Evolutionary conservation across 805 yeast species (phyloP), one percentile per base, ranked within the genome.

Genomic region (Pichia californica): DNA sequence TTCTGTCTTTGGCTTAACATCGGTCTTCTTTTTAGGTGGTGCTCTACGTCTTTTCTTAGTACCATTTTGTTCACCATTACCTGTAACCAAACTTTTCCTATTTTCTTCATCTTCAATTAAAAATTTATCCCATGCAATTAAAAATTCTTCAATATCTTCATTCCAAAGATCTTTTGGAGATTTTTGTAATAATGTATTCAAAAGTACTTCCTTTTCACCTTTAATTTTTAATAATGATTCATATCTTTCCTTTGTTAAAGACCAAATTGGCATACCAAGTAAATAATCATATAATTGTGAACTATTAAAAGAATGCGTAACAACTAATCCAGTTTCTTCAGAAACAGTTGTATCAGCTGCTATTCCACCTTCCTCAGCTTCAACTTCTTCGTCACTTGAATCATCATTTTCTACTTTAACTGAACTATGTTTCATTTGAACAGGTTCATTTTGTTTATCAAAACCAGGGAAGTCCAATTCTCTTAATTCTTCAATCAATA

Each of bases 221-320:
- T 78, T 74, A 59, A 89, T 94, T 42, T 73, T 72, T 54, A 88
- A 67, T 51, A 93, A 68, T 52, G 76, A 81, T 55, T 87, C 89
- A 58, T 89, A 93, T 54, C 93, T 76, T 64, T 93, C 99, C 46
- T 73, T 74, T 0, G 99, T 91, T 58, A 93, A 76, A 31, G 96
- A 83, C 93, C 96, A 88, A 51, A 93, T 81, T 29, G 88, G 77
- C 96, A 93, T 85, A 42, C 93, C 94, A 41, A 93, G 70, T 50
- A 93, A 70, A 54, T 93, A 93, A 56, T 93, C 98, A 62, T 79
- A 91, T 7, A 81, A 71, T 9, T 88, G 76, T 40, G 73, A 71
- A 14, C 76, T 65, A 20, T 79, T 82, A 39, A 70, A 73, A 34
- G 56, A 57, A 40, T 60, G 60, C 19, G 57, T 57, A 20, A 61